These are phyloP conservation scores for Fusarium nelsonii DNA, from an alignment of 2,329 filamentous ascomycete genomes.

Conservation along the genomic window DNA sequence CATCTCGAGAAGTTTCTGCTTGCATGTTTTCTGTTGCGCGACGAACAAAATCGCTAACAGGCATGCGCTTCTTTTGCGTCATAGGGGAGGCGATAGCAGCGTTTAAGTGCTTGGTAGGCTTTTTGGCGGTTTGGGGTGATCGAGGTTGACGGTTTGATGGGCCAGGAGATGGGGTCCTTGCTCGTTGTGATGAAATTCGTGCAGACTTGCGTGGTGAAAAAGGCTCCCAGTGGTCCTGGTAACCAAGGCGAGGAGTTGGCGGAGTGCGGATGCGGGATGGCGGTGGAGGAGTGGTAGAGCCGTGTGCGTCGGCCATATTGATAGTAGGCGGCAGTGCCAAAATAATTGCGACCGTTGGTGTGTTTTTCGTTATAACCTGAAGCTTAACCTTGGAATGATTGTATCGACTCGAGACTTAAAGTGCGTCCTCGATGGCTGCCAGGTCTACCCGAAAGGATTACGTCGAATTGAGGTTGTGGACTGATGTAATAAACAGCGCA, in stretches of 20 bases:
- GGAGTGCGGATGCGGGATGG: slow-evolving; percentile 72
- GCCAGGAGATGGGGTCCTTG: slow-evolving; percentile 68
- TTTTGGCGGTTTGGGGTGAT: slow-evolving; percentile 53
- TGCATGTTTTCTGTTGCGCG: slow-evolving; percentile 61
- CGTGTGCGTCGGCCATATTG: slow-evolving; percentile 49
- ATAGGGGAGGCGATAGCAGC: slow-evolving; percentile 58
- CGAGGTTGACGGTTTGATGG: slow-evolving; percentile 52
- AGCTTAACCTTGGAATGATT: slow-evolving; percentile 16
- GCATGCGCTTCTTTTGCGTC: slow-evolving; percentile 63
- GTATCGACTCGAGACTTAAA: slow-evolving; percentile 34
- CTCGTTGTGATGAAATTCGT: slow-evolving; percentile 70
- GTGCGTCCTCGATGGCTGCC: slow-evolving; percentile 37
- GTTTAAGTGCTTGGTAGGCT: slow-evolving; percentile 47
- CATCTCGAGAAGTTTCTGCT: slow-evolving; percentile 58
- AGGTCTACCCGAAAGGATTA: slow-evolving; percentile 33
- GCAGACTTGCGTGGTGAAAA: slow-evolving; percentile 78
- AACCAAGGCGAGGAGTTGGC: slow-evolving; percentile 75
- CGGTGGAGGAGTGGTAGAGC: slow-evolving; percentile 70
- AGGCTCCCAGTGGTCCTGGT: slow-evolving; percentile 76
- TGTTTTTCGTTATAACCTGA: slow-evolving; percentile 12
- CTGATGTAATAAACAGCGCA: slow-evolving; percentile 36
- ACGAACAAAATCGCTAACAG: slow-evolving; percentile 61
- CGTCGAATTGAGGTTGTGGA: slow-evolving; percentile 31
- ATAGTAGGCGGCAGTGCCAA: slow-evolving; percentile 26
- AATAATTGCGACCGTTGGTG: neutral